A percentile compares a stretch with the other conserved stretches of the same genome.
Evolutionary conservation across 129 eudicot genomes (phyloP).

Genomic region (Flaveria trinervia): DNA sequence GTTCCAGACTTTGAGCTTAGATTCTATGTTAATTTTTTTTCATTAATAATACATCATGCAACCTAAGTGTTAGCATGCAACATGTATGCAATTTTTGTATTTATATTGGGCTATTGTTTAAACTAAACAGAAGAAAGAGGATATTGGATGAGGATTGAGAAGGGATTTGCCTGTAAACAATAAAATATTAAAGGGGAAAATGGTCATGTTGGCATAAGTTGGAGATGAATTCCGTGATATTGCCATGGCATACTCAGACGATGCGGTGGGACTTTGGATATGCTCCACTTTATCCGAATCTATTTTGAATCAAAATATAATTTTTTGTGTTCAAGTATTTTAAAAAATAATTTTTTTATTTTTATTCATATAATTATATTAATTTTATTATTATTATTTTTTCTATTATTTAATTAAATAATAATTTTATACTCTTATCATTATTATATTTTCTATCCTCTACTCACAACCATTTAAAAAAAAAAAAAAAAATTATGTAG

Average conservation of each 20-base stretch:
- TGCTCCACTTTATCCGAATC: slow-evolving; percentile 8
- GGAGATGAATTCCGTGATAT: background rate
- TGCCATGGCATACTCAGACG: background rate
- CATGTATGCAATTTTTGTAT: background rate
- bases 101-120: background rate
- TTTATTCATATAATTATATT: too few species aligned
- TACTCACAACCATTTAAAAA: too few species aligned
- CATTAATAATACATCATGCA: too few species aligned
- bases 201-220: background rate
- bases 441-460: too few species aligned
- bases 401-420: too few species aligned
- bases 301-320: background rate
- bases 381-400: too few species aligned
- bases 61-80: background rate
- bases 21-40: too few species aligned
- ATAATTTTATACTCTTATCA: too few species aligned
- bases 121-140: background rate
- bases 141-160: background rate
- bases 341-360: too few species aligned
- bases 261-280: background rate
- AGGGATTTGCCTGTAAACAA: background rate
- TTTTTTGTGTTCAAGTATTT: too few species aligned
- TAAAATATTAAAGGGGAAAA: background rate
- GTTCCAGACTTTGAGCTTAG: too few species aligned
- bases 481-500: too few species aligned